Base-by-base conservation (phyloP, 805 yeast species). In the Sugiyamaella valdiviana region DNA sequence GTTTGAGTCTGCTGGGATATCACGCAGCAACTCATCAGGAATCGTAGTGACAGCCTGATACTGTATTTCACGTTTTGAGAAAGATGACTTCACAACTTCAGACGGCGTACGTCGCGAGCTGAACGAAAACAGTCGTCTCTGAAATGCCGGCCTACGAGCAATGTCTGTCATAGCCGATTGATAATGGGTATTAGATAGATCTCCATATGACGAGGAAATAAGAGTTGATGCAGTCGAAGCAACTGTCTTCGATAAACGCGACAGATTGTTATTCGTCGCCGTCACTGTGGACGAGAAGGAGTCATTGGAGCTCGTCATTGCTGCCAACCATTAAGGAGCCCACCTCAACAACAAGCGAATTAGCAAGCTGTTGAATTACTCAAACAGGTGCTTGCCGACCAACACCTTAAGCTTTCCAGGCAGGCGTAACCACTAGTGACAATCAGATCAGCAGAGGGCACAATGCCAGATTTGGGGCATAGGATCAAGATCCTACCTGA, bases 1-100 rank as follows among this genome's bases (percentile, higher is more conserved):
- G 19, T 57, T 43, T 22, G 55, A 45, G 21, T 51, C 54, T 14
- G 60, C 63, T 1, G 86, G 85, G 15, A 82, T 64, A 44, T 80
- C 79, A 6, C 65, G 60, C 29, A 85, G 67, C 53, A 83, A 57
- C 32, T 81, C 85, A 54, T 80, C 85, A 15, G 85, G 76, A n/a
- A 83, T 68, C 44, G 73, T 66, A 24, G 77, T 70, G 47, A 78
- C 65, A 23, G 78, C 77, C 52, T 75, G 72, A 46, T 70, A 75
- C 9, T 73, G 71, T 16, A 72, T 65, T 51, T 71, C 74, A 17
- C 64, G 57, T 3, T 51, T 46, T 1, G 70, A 56, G 16, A 63
- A 50, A 5, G 62, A 54, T 35, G 57, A 35, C 9, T 62, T 50
- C 16, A 66, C 63, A 12, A 66, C 49, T 45, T 67, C 71, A 5